Percentiles rank a stretch among this genome's conserved stretches.
These are phyloP conservation scores for Solanum chilense DNA, from an alignment of 257 asterid species.

Conservation along the genomic window DNA sequence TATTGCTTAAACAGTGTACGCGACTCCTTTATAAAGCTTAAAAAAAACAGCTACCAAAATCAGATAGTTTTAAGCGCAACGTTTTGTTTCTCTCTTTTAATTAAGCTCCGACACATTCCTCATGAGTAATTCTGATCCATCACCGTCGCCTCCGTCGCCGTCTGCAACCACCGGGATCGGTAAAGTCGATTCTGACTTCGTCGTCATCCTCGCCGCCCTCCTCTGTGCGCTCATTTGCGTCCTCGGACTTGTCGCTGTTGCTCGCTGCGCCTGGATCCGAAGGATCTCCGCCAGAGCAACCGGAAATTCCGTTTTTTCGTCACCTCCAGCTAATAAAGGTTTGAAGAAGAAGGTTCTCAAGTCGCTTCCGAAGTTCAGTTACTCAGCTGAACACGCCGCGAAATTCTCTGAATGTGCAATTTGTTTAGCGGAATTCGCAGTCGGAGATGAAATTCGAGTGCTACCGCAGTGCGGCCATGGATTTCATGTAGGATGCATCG, in stretches of 20 bases:
- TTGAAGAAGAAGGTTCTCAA: constrained; percentile 10
- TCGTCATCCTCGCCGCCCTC: not conserved
- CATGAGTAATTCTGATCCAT: not conserved
- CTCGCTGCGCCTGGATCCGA: not conserved
- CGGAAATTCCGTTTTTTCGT: not conserved
- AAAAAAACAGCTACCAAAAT: not conserved
- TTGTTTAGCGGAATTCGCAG: constrained; percentile 12
- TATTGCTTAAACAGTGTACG: not conserved
- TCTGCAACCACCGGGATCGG: not conserved
- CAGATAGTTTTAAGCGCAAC: not conserved
- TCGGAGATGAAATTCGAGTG: constrained; percentile 8
- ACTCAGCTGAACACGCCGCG: not conserved
- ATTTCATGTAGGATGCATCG: constrained; percentile 15
- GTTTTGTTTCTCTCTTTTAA: not conserved
- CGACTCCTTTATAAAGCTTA: not conserved
- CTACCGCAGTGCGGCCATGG: constrained; percentile 21
- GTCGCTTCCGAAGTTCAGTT: constrained; percentile 12
- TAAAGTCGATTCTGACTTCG: not conserved
- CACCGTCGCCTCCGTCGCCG: not conserved
- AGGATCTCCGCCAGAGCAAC: constrained; percentile 3
- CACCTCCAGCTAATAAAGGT: constrained; percentile 4
- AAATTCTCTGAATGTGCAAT: constrained; percentile 14
- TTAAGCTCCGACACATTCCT: not conserved
- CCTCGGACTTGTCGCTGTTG: not conserved
- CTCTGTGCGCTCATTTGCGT: not conserved